phyloP scores from a whole-genome alignment of 1,284 basidiomycete species.

The Malassezia vespertilionis region DNA sequence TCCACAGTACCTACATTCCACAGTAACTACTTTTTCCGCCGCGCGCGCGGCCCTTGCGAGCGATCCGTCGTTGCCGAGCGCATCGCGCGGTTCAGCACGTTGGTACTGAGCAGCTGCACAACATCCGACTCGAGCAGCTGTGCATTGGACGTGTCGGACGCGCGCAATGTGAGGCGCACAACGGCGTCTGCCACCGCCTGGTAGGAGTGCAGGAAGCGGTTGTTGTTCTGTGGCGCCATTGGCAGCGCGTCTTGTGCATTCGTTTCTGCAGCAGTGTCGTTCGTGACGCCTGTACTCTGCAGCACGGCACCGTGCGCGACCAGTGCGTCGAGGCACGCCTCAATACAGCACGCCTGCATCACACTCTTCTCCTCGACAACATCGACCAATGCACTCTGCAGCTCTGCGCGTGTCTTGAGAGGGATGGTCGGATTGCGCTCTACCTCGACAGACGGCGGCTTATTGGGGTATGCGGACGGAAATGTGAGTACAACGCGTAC shows the following conservation, averaged over 20 bases:
- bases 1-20: too few relatives aligned
- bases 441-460: constrained; percentile 34
- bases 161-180: constrained; percentile 21
- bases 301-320: constrained; percentile 12
- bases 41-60: too few relatives aligned
- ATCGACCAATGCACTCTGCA: constrained; percentile 23
- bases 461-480: constrained; percentile 29
- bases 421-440: constrained; percentile 37
- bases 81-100: constrained; percentile 14
- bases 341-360: constrained; percentile 21
- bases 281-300: constrained; percentile 9
- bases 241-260: too few relatives aligned
- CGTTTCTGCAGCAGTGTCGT: too few relatives aligned
- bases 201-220: constrained; percentile 31
- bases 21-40: too few relatives aligned
- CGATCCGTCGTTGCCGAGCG: neutral
- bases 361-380: constrained; percentile 20
- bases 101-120: constrained; percentile 33
- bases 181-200: constrained; percentile 30
- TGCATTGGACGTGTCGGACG: constrained; percentile 15
- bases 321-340: constrained; percentile 26
- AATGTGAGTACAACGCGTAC: constrained; percentile 36
- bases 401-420: constrained; percentile 32
- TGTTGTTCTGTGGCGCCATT: constrained; percentile 8
- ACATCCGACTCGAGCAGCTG: constrained; percentile 32